Evolutionary conservation across 2,329 filamentous ascomycete species (phyloP), one percentile per base, ranked within the genome.

Genomic region (Pseudonectria buxi): DNA sequence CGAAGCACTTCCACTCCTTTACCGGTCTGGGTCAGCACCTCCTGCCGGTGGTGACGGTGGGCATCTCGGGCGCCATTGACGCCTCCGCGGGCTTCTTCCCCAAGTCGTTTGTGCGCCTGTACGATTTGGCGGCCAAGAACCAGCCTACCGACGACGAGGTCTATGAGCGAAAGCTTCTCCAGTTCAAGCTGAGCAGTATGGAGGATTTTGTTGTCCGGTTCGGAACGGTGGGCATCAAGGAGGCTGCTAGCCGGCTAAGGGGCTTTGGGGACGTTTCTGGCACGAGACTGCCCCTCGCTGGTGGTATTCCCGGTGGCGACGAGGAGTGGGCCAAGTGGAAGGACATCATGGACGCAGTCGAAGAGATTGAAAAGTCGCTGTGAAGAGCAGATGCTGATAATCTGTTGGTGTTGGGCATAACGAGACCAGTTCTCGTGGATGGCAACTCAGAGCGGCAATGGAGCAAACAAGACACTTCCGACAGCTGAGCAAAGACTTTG

Each of bases 21-120:
- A 79, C 76, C 4, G 78, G 79, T 0, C 67, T 82, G 2, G 79
- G 78, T 3, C 78, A 83, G 53, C 79, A 81, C 52, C 65, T 82
- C 3, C 68, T 79, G 3, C 76, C 78, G 1, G 69, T 76, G 3
- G 58, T 80, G 3, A 64, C 72, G 13, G 66, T 81, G 16, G 76
- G 76, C 25, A 72, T 71, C 24, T 71, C 68, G 3, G 77, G 76
- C 12, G 74, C 74, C 22, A 80, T 81, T 33, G 77, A 81, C 41
- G 77, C 74, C 2, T 66, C 77, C 3, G 76, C 77, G 0, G 74
- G 71, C 3, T 71, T 81, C 59, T 83, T 78, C 56, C 79, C 79
- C 12, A 74, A 74, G 50, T 70, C 74, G 0, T 66, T 83, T 1
- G 72, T 78, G 25, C 60, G 66, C 14, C 62, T 83, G 4, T 81